Base-by-base conservation (phyloP, 2,329 filamentous ascomycete species). In the Cercospora berteroae region DNA sequence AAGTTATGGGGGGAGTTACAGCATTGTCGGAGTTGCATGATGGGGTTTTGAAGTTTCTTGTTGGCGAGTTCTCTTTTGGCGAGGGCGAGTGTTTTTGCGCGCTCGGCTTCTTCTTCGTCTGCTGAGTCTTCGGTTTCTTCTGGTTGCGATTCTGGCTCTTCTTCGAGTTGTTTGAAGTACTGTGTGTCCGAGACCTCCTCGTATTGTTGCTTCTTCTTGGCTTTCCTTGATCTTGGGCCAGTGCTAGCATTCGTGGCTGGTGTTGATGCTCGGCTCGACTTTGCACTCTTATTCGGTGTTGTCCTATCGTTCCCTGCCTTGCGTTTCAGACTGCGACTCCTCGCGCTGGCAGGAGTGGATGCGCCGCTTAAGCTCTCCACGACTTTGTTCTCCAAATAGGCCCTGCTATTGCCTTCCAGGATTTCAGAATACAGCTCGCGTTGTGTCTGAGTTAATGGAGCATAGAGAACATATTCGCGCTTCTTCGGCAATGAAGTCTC, bases 1-100 rank as follows among this genome's bases (percentile, higher is more conserved):
- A 99, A 98, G 76, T 97, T 96, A 79, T 97, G 94, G 0, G 95
- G 95, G 0, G 89, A 92, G 78, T 99, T 97, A 79, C 95, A 98
- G 10, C 92, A 93, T 0, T 97, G 86, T 0, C 95, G 90, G 3
- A 97, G 87, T 77, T 99, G 95, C 84, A 97, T 93, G 20, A 98
- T 81, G 0, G 93, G 91, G 72, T 99, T 99, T 57, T 95, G 94
- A 1, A 98, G 84, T 75, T 96, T 97, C 82, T 98, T 98, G 52
- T 88, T 87, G 3, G 89, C 84, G n/a, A 98, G 92, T 77, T 97
- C 92, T 64, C 91, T 90, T 77, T 94, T 96, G 0, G 93, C 94
- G 66, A 93, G 82, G 8, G 92, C 90, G 0, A 94, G 84, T 0
- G 88, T 93, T 59, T 88, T 86, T 0, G 86, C 86, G 1, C 87